These are phyloP conservation scores for Incumbomyces delicatus DNA, from an alignment of 2,329 filamentous ascomycete genomes.

Conservation along the genomic window DNA sequence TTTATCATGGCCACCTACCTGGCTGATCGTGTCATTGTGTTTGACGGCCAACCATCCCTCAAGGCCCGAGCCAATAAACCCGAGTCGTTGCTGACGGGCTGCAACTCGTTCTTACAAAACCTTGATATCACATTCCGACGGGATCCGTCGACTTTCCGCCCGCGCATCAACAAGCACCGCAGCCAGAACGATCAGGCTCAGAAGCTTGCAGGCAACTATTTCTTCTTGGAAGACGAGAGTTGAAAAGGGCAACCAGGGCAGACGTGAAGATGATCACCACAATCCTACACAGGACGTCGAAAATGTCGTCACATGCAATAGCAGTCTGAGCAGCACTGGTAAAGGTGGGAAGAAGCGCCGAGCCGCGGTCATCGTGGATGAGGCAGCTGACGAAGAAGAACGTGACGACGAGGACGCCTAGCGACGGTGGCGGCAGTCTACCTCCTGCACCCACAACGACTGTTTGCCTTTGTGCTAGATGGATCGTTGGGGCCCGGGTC, in stretches of 20 bases:
- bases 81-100: constrained; percentile 86
- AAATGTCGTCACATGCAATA: constrained; percentile 26
- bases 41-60: constrained; percentile 86
- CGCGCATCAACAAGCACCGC: constrained; percentile 95
- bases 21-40: constrained; percentile 94
- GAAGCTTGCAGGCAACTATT: constrained; percentile 88
- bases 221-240: constrained; percentile 87
- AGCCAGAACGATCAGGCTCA: constrained; percentile 97
- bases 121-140: constrained; percentile 97
- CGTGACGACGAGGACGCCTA: constrained; percentile 7
- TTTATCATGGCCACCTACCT: constrained; percentile 89
- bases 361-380: constrained; percentile 4
- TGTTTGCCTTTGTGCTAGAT: no score
- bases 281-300: constrained; percentile 26
- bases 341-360: constrained; percentile 27
- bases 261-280: constrained; percentile 21
- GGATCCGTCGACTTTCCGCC: constrained; percentile 89
- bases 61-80: constrained; percentile 80
- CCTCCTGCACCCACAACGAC: constrained; percentile 4
- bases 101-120: constrained; percentile 94
- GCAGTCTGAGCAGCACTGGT: constrained; percentile 33
- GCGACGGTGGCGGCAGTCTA: constrained; percentile 3
- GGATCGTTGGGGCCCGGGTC: constrained; percentile 3
- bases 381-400: constrained; percentile 4
- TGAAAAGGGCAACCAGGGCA: constrained; percentile 44